These are phyloP conservation scores for Talaromyces sp. DNA, from an alignment of 2,329 filamentous ascomycete species.

Conservation along the genomic window DNA sequence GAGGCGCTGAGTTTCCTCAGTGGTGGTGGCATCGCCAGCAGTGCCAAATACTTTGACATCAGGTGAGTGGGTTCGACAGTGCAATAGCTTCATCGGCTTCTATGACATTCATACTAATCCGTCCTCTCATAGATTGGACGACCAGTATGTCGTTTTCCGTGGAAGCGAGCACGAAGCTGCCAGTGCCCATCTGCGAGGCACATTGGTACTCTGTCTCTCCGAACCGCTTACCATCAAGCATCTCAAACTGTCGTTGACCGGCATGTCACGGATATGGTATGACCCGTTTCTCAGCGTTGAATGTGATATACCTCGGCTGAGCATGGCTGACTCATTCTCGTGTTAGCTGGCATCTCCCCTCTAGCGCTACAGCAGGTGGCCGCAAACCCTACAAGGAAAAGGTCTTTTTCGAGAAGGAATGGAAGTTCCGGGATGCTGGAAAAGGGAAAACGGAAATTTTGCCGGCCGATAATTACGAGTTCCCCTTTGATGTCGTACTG, in stretches of 20 bases:
- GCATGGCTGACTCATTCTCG: background rate
- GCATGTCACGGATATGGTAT: slow-evolving; percentile 66
- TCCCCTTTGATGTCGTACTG: slow-evolving; percentile 73
- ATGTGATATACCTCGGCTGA: background rate
- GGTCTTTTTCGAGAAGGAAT: slow-evolving; percentile 65
- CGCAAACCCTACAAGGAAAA: slow-evolving; percentile 42
- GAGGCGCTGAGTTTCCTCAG: slow-evolving; percentile 49
- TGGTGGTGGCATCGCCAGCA: slow-evolving; percentile 40
- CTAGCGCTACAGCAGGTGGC: slow-evolving; percentile 34
- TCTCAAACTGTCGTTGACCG: slow-evolving; percentile 67
- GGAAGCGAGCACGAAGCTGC: slow-evolving; percentile 72
- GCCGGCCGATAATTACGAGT: slow-evolving; percentile 75
- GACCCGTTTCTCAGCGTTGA: slow-evolving; percentile 25
- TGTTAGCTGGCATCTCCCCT: slow-evolving; percentile 36
- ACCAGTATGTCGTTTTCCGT: slow-evolving; percentile 75
- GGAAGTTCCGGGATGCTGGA: slow-evolving; percentile 61
- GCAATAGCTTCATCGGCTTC: background rate
- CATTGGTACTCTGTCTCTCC: slow-evolving; percentile 69
- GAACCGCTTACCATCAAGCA: slow-evolving; percentile 68
- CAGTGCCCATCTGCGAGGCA: slow-evolving; percentile 70
- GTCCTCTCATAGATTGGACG: slow-evolving; percentile 60
- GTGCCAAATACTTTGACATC: slow-evolving; percentile 51
- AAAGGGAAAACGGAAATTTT: slow-evolving; percentile 55
- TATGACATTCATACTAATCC: background rate
- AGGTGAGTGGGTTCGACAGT: slow-evolving; percentile 31